phyloP scores from a whole-genome alignment of 768 basidiomycete species.

The Pulveroboletus sp. region DNA sequence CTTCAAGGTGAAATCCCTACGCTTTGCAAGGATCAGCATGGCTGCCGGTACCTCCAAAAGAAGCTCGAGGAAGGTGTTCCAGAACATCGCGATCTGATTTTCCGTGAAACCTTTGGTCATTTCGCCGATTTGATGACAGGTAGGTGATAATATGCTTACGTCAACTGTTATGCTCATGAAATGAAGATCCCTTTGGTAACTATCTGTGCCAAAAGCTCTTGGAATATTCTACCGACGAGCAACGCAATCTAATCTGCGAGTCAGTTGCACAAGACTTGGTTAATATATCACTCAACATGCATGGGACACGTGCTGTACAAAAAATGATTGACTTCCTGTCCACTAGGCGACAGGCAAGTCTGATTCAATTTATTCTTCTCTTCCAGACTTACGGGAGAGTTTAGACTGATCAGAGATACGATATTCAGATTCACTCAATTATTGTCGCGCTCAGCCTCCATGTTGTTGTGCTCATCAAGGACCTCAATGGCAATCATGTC shows the following conservation, averaged over 20 bases:
- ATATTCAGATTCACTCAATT: slow-evolving; percentile 92
- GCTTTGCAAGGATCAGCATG: slow-evolving; percentile 98
- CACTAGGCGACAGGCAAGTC: slow-evolving; percentile 84
- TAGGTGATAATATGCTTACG: slow-evolving; percentile 31
- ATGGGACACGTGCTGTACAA: slow-evolving; percentile 98
- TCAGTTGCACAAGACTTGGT: slow-evolving; percentile 97
- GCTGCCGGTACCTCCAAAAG: slow-evolving; percentile 97
- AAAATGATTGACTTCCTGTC: slow-evolving; percentile 99
- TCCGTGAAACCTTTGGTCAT: slow-evolving; percentile 95
- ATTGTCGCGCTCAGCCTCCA: slow-evolving; percentile 95
- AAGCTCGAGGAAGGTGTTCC: slow-evolving; percentile 95
- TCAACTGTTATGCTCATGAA: slow-evolving; percentile 1
- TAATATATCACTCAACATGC: slow-evolving; percentile 98
- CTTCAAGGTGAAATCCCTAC: slow-evolving; percentile 90
- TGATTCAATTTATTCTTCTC: slow-evolving; percentile 31
- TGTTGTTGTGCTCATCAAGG: slow-evolving; percentile 99
- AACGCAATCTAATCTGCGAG: slow-evolving; percentile 94
- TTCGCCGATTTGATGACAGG: slow-evolving; percentile 99
- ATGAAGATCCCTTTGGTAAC: slow-evolving; percentile 93
- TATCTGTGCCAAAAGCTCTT: slow-evolving; percentile 97
- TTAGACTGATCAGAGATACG: slow-evolving; percentile 79
- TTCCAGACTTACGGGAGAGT: slow-evolving; percentile 50
- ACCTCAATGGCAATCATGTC: slow-evolving; percentile 94
- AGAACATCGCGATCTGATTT: slow-evolving; percentile 99
- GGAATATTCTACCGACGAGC: slow-evolving; percentile 96